Conservation (phyloP, 73 alveolate genomes). For the Stentor roeselii region DNA sequence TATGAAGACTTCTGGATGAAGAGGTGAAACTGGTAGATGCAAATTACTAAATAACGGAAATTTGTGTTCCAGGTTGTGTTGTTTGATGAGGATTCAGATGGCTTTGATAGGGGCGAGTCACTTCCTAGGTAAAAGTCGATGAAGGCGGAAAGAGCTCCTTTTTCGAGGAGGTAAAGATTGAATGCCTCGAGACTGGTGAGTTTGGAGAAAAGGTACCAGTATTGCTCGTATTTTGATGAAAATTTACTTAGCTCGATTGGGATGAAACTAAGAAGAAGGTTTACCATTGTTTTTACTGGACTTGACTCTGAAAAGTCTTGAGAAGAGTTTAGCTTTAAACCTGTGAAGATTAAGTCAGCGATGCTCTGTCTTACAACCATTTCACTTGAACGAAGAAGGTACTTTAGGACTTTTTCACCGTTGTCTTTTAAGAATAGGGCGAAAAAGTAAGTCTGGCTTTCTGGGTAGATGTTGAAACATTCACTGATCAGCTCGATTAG, state of each 20-base stretch:
- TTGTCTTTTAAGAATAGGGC: not conserved
- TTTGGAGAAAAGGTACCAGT: slow-evolving; percentile 50
- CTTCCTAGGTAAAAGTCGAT: slow-evolving; percentile 63
- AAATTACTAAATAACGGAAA: not conserved
- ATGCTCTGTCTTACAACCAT: not conserved
- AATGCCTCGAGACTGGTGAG: slow-evolving; percentile 32
- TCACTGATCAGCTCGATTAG: not conserved
- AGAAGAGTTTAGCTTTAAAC: not conserved
- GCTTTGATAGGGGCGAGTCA: slow-evolving; percentile 36
- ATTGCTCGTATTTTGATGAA: slow-evolving; percentile 67
- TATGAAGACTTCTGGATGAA: not conserved
- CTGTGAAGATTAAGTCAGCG: not conserved
- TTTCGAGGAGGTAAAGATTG: slow-evolving; percentile 16
- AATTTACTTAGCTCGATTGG: slow-evolving; percentile 55
- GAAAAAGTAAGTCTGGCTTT: not conserved
- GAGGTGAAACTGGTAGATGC: not conserved
- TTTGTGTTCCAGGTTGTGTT: slow-evolving; percentile 3
- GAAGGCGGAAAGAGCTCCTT: slow-evolving; percentile 40
- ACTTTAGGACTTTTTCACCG: not conserved
- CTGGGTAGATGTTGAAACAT: not conserved
- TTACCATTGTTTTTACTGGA: not conserved
- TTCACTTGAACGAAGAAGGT: not conserved
- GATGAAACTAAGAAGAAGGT: not conserved
- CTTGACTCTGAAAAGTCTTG: not conserved
- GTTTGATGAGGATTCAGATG: slow-evolving; percentile 7